These are phyloP conservation scores for Cymodocea nodosa DNA, from an alignment of 116 monocot species.

Conservation along the genomic window DNA sequence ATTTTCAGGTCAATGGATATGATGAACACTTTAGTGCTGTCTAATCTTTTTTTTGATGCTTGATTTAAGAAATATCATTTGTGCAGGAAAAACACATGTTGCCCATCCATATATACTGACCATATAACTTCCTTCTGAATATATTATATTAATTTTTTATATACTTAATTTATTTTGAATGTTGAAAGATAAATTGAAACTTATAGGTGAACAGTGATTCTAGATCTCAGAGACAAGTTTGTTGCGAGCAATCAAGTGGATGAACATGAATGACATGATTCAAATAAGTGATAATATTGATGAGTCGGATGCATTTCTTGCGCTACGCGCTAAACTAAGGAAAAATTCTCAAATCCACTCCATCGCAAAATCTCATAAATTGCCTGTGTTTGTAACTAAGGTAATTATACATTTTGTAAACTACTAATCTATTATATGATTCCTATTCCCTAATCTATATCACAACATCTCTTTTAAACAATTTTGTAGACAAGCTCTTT, in stretches of 20 bases:
- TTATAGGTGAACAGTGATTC: slow-evolving; percentile 33
- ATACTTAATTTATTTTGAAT: background rate
- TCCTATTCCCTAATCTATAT: background rate
- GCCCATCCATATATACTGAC: background rate
- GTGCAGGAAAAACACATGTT: no score
- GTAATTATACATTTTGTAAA: slow-evolving; percentile 12
- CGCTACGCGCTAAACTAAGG: slow-evolving; percentile 67
- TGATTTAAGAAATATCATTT: no score
- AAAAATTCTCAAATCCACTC: slow-evolving; percentile 69
- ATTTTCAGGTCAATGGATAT: no score
- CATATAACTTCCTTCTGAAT: background rate
- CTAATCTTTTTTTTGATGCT: no score
- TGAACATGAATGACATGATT: slow-evolving; percentile 43
- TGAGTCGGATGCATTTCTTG: slow-evolving; percentile 72
- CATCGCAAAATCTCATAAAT: slow-evolving; percentile 39
- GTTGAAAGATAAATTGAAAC: slow-evolving; percentile 1
- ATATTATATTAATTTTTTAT: background rate
- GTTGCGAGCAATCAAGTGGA: slow-evolving; percentile 57
- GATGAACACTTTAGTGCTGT: no score
- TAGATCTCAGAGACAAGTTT: slow-evolving; percentile 59
- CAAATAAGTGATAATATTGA: slow-evolving; percentile 59
- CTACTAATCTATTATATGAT: background rate
- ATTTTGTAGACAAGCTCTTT: slow-evolving; percentile 44
- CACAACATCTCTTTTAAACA: background rate
- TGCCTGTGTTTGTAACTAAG: slow-evolving; percentile 76